Conservation (phyloP, 1,139 yeast species). For the Sugiyamaella grinbergsii region DNA sequence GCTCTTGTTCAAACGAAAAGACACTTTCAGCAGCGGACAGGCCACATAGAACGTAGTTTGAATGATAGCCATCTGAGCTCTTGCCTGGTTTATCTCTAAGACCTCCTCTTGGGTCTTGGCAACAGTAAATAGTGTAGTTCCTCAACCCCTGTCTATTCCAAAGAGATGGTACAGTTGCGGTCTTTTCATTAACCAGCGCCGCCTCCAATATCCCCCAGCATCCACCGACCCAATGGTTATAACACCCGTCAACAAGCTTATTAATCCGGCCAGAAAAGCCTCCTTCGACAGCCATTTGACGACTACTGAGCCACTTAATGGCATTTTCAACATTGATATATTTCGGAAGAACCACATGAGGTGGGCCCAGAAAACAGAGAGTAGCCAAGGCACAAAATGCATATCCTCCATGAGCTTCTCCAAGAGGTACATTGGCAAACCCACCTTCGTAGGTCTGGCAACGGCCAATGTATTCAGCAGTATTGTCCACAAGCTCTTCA, state of each 20-base stretch:
- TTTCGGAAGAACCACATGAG: constrained; percentile 36
- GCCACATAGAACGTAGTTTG: constrained; percentile 82
- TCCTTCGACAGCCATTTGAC: constrained; percentile 76
- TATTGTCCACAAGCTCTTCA: constrained; percentile 57
- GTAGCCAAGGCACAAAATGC: constrained; percentile 88
- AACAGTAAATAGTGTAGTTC: constrained; percentile 70
- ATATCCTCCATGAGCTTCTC: constrained; percentile 97
- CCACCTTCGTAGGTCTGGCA: constrained; percentile 98
- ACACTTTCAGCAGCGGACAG: constrained; percentile 65
- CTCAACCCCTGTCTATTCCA: constrained; percentile 60
- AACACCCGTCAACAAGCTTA: constrained; percentile 94
- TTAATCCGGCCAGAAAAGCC: constrained; percentile 90
- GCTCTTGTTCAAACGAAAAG: constrained; percentile 42
- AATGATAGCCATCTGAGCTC: constrained; percentile 82
- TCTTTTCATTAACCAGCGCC: constrained; percentile 40
- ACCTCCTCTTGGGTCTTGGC: constrained; percentile 75
- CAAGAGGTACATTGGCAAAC: constrained; percentile 72
- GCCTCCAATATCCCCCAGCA: constrained; percentile 64
- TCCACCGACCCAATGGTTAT: constrained; percentile 95
- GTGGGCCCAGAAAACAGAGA: constrained; percentile 52
- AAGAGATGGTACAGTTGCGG: constrained; percentile 23
- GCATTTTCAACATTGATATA: constrained; percentile 34
- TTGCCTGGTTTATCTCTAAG: constrained; percentile 86
- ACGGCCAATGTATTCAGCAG: constrained; percentile 59
- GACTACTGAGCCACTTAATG: constrained; percentile 63